phyloP scores from a whole-genome alignment of 352 stramenopile species.

The Phytopythium aichiense region DNA sequence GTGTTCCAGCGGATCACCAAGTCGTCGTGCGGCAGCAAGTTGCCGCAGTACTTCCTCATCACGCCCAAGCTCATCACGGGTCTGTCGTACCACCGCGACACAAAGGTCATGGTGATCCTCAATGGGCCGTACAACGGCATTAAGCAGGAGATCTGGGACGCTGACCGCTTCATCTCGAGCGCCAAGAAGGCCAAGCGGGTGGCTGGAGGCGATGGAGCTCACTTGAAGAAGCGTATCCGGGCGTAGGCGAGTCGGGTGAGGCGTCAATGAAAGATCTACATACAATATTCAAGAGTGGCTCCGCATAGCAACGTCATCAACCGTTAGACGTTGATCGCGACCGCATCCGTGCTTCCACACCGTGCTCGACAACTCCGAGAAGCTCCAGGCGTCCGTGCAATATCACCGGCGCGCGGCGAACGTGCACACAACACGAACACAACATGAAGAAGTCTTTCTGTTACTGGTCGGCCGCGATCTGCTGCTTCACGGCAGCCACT shows the following conservation, averaged over 20 bases:
- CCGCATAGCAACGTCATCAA: no score
- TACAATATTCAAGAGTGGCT: no score
- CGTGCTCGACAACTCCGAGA: no score
- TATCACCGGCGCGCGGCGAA: no score
- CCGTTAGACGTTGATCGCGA: no score
- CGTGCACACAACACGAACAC: no score
- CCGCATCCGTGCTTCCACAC: no score
- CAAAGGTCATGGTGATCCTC: constrained; percentile 85
- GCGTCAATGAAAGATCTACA: no score
- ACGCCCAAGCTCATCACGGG: constrained; percentile 88
- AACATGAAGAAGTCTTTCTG: neutral
- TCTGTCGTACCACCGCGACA: constrained; percentile 81
- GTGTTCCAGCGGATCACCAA: constrained; percentile 88
- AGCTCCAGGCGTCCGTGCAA: no score
- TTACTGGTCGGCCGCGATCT: constrained; percentile 49
- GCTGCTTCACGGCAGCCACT: constrained; percentile 44
- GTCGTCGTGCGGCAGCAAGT: constrained; percentile 79
- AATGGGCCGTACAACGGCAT: constrained; percentile 86
- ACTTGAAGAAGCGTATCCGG: constrained; percentile 27
- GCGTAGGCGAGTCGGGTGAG: constrained; percentile 4
- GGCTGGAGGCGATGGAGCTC: neutral
- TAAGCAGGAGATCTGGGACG: constrained; percentile 69
- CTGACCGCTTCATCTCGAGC: constrained; percentile 41
- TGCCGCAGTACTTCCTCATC: constrained; percentile 89
- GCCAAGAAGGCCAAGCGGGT: constrained; percentile 35